Conservation (phyloP, 257 asterid species). For the Gentiana macrophylla region DNA sequence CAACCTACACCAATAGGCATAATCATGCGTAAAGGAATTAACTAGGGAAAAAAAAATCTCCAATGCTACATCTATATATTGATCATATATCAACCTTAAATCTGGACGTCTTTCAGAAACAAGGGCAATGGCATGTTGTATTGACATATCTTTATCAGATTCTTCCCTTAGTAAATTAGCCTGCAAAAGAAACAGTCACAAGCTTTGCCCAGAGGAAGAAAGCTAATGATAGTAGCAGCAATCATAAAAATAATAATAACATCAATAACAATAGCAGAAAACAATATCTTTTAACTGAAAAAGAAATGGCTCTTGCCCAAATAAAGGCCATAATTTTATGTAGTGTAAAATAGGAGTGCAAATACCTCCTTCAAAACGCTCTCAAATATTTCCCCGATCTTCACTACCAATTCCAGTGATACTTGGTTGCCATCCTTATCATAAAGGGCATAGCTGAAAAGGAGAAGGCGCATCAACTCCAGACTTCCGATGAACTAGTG, state of each 20-base stretch:
- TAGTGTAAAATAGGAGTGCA: background rate
- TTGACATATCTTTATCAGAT: conserved; percentile 64
- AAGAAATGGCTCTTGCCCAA: too few species aligned
- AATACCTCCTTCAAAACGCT: conserved; percentile 75
- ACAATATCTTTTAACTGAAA: background rate
- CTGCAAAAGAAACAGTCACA: conserved; percentile 28
- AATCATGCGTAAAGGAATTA: background rate
- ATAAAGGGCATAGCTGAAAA: conserved; percentile 78
- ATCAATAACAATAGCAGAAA: background rate
- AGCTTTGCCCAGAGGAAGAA: background rate
- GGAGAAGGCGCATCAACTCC: conserved; percentile 4
- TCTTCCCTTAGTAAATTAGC: conserved; percentile 67
- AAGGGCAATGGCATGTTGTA: conserved; percentile 65
- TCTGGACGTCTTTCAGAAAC: conserved; percentile 84
- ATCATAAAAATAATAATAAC: background rate
- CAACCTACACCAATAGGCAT: conserved; percentile 37
- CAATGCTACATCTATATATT: background rate
- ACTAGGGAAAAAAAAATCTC: background rate
- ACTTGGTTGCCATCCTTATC: conserved; percentile 91
- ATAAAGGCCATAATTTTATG: background rate
- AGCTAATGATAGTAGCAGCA: background rate
- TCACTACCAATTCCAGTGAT: conserved; percentile 76
- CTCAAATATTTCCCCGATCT: conserved; percentile 85
- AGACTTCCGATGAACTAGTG: too few species aligned
- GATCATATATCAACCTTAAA: conserved; percentile 37